Evolutionary conservation across 345 rosid genomes (phyloP).

Genomic region (Gossypium mustelinum): DNA sequence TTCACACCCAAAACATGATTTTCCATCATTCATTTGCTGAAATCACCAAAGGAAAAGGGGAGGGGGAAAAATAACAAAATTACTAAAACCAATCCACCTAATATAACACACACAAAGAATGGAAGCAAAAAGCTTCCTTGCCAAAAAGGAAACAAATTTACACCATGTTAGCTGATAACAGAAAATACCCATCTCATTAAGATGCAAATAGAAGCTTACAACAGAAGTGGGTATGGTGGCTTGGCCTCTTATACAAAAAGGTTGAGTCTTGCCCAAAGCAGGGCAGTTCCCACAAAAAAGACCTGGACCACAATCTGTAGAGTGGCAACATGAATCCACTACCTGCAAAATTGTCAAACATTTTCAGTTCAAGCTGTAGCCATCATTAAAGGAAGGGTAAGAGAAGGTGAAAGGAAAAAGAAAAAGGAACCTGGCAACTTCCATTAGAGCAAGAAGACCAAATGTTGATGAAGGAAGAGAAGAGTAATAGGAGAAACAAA

Average conservation of each 20-base stretch:
- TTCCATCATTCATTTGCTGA: background rate
- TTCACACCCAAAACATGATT: background rate
- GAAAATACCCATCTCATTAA: background rate
- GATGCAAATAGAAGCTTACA: conserved; percentile 37
- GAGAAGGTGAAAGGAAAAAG: conserved; percentile 5
- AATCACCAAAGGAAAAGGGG: background rate
- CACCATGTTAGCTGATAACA: background rate
- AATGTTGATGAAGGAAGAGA: conserved; percentile 31
- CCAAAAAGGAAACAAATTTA: background rate
- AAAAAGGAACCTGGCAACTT: conserved; percentile 56
- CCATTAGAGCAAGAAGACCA: conserved; percentile 58
- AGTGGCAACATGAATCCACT: conserved; percentile 53
- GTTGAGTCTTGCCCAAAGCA: conserved; percentile 61
- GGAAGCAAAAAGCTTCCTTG: background rate
- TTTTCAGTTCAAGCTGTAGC: conserved; percentile 23
- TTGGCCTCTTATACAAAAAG: conserved; percentile 87
- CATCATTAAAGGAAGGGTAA: conserved; percentile 20
- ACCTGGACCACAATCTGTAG: conserved; percentile 71
- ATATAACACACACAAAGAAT: background rate
- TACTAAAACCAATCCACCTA: background rate
- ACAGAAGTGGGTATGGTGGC: conserved; percentile 64
- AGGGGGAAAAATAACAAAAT: background rate
- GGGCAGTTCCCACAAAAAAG: conserved; percentile 87
- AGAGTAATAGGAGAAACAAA: conserved; percentile 31
- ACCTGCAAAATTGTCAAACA: conserved; percentile 39